A percentile compares a stretch with the other conserved stretches of the same genome.
These are phyloP conservation scores for Capsella rubella DNA, from an alignment of 441 rosid species.

Conservation along the genomic window DNA sequence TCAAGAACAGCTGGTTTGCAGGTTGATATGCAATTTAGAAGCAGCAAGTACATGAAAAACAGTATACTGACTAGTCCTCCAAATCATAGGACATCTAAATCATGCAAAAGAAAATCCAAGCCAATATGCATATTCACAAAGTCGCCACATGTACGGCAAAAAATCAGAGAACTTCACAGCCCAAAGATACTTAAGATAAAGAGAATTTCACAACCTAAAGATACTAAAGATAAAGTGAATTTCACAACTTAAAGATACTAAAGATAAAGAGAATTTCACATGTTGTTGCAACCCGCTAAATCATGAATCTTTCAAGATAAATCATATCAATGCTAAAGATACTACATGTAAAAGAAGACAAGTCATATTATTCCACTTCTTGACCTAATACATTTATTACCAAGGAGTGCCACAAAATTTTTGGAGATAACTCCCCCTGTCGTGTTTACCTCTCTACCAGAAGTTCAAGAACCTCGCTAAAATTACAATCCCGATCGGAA, in stretches of 20 bases:
- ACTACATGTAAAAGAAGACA: not conserved
- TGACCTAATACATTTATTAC: not conserved
- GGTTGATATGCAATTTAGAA: conserved; percentile 4
- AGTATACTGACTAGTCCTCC: conserved; percentile 16
- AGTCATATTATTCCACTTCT: not conserved
- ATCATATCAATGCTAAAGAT: conserved; percentile 20
- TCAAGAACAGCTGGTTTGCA: conserved; percentile 16
- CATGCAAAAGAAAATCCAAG: conserved; percentile 12
- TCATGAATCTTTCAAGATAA: not conserved
- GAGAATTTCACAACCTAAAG: not conserved
- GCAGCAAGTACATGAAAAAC: conserved; percentile 13
- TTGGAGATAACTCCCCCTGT: conserved; percentile 3
- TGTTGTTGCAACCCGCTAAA: not conserved
- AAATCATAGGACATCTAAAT: conserved; percentile 7
- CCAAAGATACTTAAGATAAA: not conserved
- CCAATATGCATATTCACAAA: conserved; percentile 12
- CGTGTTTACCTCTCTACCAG: conserved; percentile 6
- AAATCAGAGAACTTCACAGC: conserved; percentile 16
- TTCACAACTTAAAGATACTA: not conserved
- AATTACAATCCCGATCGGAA: not conserved
- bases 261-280: not conserved
- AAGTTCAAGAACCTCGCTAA: conserved; percentile 30
- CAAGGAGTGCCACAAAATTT: conserved; percentile 4
- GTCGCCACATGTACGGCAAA: conserved; percentile 17
- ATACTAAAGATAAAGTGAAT: not conserved